These are phyloP conservation scores for Teunomyces pallodes DNA, from an alignment of 805 yeast genomes.

Conservation along the genomic window DNA sequence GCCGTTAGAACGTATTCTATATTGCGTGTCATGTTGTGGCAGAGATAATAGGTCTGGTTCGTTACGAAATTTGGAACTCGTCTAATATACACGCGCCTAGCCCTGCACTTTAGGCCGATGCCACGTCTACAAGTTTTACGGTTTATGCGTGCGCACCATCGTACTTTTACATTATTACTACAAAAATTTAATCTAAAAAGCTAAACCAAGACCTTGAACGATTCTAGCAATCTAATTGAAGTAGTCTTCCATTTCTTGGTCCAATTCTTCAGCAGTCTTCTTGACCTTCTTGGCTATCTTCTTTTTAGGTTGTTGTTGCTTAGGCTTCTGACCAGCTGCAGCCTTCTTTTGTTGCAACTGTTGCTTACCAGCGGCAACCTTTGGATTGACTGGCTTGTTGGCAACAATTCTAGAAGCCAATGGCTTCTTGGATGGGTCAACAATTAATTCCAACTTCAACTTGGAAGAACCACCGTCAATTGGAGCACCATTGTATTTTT, in stretches of 20 bases:
- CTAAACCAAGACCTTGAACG: too few species aligned
- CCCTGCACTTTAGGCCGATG: background rate
- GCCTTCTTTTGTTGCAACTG: slow-evolving; percentile 29
- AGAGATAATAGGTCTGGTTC: background rate
- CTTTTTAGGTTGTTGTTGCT: slow-evolving; percentile 30
- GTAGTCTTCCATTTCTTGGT: slow-evolving; percentile 97
- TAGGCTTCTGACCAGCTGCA: slow-evolving; percentile 17
- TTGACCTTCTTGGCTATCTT: slow-evolving; percentile 37
- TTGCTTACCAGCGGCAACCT: slow-evolving; percentile 24
- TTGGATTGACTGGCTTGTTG: slow-evolving; percentile 28
- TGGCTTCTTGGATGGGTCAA: slow-evolving; percentile 79
- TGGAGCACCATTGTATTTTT: slow-evolving; percentile 87
- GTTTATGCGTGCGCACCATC: background rate
- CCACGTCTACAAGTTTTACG: slow-evolving; percentile 1
- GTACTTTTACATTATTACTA: background rate
- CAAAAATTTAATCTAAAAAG: background rate
- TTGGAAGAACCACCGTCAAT: slow-evolving; percentile 82
- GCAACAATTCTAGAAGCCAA: slow-evolving; percentile 71
- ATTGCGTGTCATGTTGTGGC: slow-evolving; percentile 22
- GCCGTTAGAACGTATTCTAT: slow-evolving; percentile 63
- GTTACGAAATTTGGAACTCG: background rate
- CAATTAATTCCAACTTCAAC: slow-evolving; percentile 75
- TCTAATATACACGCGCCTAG: background rate
- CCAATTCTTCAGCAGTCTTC: slow-evolving; percentile 89
- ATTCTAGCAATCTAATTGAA: slow-evolving; percentile 32